Percentiles rank a stretch among this genome's conserved stretches.
These are phyloP conservation scores for Phenoliferia sp. DNA, from an alignment of 1,284 basidiomycete genomes.

Conservation along the genomic window DNA sequence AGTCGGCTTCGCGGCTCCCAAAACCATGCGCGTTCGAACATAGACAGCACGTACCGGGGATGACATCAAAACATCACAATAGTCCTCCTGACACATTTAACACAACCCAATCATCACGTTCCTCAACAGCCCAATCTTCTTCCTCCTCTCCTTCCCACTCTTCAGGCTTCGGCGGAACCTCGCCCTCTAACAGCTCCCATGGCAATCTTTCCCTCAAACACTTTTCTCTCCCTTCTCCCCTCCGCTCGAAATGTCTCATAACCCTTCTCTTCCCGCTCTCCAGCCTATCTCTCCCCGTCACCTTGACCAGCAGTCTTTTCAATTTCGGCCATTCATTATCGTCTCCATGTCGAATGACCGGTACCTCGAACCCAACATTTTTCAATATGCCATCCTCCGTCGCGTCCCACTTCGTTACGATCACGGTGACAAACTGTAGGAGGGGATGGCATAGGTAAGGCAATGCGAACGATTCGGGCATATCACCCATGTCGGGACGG, in stretches of 20 bases:
- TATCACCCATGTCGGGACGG: background rate
- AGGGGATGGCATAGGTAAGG: background rate
- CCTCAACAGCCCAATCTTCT: background rate
- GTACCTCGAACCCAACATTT: background rate
- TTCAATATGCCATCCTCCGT: background rate
- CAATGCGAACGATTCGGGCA: background rate
- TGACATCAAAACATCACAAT: too few relatives aligned
- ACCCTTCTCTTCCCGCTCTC: background rate
- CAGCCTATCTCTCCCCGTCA: background rate
- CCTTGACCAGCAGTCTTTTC: background rate
- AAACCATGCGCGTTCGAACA: too few relatives aligned
- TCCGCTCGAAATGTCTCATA: background rate
- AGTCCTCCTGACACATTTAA: too few relatives aligned
- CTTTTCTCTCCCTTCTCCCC: background rate
- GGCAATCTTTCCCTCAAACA: background rate
- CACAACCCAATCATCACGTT: background rate
- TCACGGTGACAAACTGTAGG: background rate
- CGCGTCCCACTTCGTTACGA: background rate
- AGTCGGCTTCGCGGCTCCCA: too few relatives aligned
- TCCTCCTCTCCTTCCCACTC: background rate
- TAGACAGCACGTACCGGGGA: too few relatives aligned
- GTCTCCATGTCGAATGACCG: background rate
- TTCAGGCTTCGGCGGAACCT: background rate
- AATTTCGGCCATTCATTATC: background rate
- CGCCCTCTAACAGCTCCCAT: background rate